Conservation (phyloP, 768 basidiomycete species). For the Exidia glandulosa region DNA sequence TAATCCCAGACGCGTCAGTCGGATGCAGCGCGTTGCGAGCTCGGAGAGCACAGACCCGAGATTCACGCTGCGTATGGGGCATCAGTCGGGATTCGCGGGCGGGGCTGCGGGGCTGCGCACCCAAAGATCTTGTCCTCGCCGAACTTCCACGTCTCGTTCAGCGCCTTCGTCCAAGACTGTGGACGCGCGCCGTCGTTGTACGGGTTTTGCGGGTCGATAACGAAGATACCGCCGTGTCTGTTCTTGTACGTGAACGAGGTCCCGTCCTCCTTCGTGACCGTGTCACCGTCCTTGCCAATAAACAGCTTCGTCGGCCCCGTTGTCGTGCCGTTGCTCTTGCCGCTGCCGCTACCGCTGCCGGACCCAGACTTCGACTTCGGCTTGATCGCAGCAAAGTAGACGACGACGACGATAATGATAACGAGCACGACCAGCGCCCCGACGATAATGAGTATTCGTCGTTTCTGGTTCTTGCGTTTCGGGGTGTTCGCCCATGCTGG, state of each 20-base stretch:
- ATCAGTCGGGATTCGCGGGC: neutral
- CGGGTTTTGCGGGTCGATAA: slow-evolving; percentile 72
- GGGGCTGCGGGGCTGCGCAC: neutral
- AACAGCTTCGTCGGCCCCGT: slow-evolving; percentile 6
- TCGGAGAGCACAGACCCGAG: slow-evolving; percentile 57
- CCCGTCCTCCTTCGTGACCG: slow-evolving; percentile 71
- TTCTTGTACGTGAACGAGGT: slow-evolving; percentile 75
- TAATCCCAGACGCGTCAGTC: no score
- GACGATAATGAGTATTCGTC: slow-evolving; percentile 34
- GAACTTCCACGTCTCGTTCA: slow-evolving; percentile 77
- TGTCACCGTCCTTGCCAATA: slow-evolving; percentile 70
- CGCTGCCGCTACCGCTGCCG: slow-evolving; percentile 37
- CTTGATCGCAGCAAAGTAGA: slow-evolving; percentile 55
- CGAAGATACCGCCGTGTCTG: slow-evolving; percentile 80
- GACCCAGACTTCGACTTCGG: no score
- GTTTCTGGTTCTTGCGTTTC: slow-evolving; percentile 5
- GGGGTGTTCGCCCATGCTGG: neutral
- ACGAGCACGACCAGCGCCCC: slow-evolving; percentile 38
- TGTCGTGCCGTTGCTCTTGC: slow-evolving; percentile 5
- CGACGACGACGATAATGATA: slow-evolving; percentile 47
- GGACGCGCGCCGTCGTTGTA: slow-evolving; percentile 72
- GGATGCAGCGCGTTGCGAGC: neutral
- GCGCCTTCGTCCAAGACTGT: slow-evolving; percentile 72
- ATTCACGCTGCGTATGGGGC: slow-evolving; percentile 49
- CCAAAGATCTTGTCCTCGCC: slow-evolving; percentile 63